Conservation (phyloP, 176 grass and related monocot genomes). For the Triticum urartu region DNA sequence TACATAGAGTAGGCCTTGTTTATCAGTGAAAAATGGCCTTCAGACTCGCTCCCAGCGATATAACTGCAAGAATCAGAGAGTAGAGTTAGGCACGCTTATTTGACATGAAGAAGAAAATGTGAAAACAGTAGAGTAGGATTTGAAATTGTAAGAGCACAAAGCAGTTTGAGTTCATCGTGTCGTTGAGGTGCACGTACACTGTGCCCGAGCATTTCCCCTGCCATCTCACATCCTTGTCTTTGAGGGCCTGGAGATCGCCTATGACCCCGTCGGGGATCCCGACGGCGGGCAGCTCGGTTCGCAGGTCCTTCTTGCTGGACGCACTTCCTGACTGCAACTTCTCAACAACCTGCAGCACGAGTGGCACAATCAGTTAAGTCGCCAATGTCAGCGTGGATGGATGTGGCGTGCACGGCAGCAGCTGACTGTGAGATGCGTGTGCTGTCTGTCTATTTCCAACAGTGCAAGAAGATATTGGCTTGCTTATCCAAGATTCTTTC, state of each 20-base stretch:
- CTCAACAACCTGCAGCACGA: slow-evolving; percentile 70
- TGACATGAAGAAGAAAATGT: background rate
- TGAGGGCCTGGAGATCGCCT: slow-evolving; percentile 62
- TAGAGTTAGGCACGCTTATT: background rate
- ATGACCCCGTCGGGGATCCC: slow-evolving; percentile 47
- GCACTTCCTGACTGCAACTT: slow-evolving; percentile 71
- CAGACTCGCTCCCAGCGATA: slow-evolving; percentile 81
- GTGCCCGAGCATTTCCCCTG: slow-evolving; percentile 97
- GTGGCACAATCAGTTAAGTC: background rate
- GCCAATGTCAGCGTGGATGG: background rate
- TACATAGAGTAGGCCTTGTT: slow-evolving; percentile 98
- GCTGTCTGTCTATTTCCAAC: background rate
- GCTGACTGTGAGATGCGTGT: background rate
- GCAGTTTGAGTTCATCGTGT: background rate
- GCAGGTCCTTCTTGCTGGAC: slow-evolving; percentile 60
- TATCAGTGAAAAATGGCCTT: slow-evolving; percentile 84
- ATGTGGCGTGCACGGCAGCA: background rate
- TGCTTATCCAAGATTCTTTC: background rate
- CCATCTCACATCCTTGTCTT: slow-evolving; percentile 72
- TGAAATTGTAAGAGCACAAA: background rate
- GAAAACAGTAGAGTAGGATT: background rate
- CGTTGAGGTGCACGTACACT: slow-evolving; percentile 56
- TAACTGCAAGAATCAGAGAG: slow-evolving; percentile 54
- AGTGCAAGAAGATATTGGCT: background rate
- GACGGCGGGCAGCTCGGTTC: slow-evolving; percentile 64